Conservation (phyloP, 2,329 filamentous ascomycete genomes). For the Metarhizium humberi region DNA sequence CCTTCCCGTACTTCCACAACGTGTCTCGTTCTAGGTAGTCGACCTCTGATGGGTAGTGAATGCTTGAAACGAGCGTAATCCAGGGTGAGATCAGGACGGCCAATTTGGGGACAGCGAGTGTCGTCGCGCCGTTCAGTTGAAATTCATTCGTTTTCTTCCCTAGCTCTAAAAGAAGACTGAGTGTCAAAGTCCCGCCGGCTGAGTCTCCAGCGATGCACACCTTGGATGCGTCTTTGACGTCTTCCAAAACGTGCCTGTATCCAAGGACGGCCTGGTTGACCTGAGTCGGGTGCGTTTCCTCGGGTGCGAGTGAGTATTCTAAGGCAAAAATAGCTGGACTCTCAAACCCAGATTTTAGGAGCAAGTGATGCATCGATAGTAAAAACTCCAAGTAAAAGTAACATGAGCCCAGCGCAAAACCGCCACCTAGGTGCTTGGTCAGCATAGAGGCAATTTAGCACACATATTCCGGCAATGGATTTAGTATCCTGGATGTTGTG, state of each 20-base stretch:
- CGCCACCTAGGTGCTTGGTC: conserved; percentile 46
- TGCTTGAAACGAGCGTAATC: conserved; percentile 60
- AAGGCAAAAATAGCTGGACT: conserved; percentile 74
- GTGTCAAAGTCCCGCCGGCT: conserved; percentile 63
- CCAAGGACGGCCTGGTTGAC: conserved; percentile 59
- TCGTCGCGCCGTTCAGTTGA: conserved; percentile 5
- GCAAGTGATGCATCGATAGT: conserved; percentile 57
- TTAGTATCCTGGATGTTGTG: background rate
- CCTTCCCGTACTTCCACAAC: conserved; percentile 59
- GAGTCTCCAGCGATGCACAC: conserved; percentile 72
- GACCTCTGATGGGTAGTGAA: conserved; percentile 58
- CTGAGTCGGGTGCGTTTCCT: conserved; percentile 64
- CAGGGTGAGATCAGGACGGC: conserved; percentile 74
- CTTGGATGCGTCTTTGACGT: conserved; percentile 46
- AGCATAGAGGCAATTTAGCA: background rate
- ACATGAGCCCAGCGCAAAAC: conserved; percentile 72
- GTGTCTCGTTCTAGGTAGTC: conserved; percentile 65
- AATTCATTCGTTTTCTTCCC: conserved; percentile 21
- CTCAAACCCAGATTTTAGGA: conserved; percentile 54
- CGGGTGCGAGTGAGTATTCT: conserved; percentile 73
- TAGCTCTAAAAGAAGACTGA: conserved; percentile 63
- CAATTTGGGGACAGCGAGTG: conserved; percentile 32
- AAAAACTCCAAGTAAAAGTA: conserved; percentile 85
- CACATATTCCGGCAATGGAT: background rate
- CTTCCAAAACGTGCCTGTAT: conserved; percentile 59